These are phyloP conservation scores for Picochlorum sp. DNA, from an alignment of 139 green algal genomes.

Conservation along the genomic window DNA sequence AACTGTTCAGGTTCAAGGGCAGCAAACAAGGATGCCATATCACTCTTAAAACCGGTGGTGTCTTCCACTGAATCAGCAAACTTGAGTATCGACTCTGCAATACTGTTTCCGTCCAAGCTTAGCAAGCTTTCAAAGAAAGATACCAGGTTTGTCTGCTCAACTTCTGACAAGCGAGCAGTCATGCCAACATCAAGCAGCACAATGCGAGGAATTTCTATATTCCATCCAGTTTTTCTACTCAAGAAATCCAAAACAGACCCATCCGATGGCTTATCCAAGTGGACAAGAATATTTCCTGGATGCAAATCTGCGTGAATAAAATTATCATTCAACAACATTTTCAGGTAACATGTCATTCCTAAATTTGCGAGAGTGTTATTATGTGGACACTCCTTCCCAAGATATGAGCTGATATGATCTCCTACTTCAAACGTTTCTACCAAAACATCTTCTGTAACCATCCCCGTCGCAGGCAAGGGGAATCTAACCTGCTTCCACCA, in stretches of 20 bases:
- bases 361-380: slow-evolving; percentile 65
- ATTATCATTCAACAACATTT: slow-evolving; percentile 87
- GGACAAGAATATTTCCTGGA: slow-evolving; percentile 88
- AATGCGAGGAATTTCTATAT: slow-evolving; percentile 33
- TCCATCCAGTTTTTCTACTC: background rate
- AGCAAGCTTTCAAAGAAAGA: slow-evolving; percentile 70
- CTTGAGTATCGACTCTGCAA: slow-evolving; percentile 61
- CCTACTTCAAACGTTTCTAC: slow-evolving; percentile 90
- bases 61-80: slow-evolving; percentile 44
- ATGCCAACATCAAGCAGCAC: slow-evolving; percentile 82
- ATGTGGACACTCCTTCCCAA: slow-evolving; percentile 32
- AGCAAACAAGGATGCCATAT: slow-evolving; percentile 63
- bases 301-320: slow-evolving; percentile 92
- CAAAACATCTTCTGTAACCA: slow-evolving; percentile 57
- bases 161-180: slow-evolving; percentile 66
- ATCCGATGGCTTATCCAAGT: background rate
- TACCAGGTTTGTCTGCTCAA: slow-evolving; percentile 75
- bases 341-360: slow-evolving; percentile 78
- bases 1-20: slow-evolving; percentile 60
- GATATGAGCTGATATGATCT: slow-evolving; percentile 52
- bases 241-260: background rate
- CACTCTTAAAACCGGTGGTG: slow-evolving; percentile 45
- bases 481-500: slow-evolving; percentile 20
- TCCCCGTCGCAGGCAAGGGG: slow-evolving; percentile 16
- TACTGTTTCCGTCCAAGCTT: slow-evolving; percentile 50